Evolutionary conservation across 257 asterid species (phyloP).

Genomic region (Gentiana straminea): DNA sequence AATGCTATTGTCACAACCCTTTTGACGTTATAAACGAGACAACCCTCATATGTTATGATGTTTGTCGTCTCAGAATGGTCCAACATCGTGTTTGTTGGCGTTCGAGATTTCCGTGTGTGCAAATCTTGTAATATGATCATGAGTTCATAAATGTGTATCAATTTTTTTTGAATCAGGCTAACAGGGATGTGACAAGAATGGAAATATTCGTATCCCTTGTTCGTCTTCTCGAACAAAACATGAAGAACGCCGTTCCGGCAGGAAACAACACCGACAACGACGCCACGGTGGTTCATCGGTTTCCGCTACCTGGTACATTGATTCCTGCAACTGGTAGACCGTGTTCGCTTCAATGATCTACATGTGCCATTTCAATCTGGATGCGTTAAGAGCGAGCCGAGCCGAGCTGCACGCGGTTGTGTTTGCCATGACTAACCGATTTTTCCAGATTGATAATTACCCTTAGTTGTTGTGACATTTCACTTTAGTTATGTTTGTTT

Average conservation of each 20-base stretch:
- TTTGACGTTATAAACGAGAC: no score
- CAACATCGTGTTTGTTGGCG: not conserved
- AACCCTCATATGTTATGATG: not conserved
- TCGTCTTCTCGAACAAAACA: conserved; percentile 62
- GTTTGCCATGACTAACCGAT: conserved; percentile 47
- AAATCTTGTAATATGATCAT: not conserved
- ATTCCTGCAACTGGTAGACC: conserved; percentile 33
- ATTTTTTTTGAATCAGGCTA: conserved; percentile 45
- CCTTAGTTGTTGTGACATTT: conserved; percentile 1
- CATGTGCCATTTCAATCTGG: conserved; percentile 14
- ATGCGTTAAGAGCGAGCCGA: conserved; percentile 41
- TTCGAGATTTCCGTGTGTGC: not conserved
- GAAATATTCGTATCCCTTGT: conserved; percentile 75
- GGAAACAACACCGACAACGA: conserved; percentile 19
- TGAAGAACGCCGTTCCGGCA: conserved; percentile 23
- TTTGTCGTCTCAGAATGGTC: not conserved
- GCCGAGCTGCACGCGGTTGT: not conserved
- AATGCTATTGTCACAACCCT: no score
- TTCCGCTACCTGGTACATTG: conserved; percentile 22
- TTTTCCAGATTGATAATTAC: conserved; percentile 14
- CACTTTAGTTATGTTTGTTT: no score
- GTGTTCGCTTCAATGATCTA: conserved; percentile 25
- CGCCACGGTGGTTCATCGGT: conserved; percentile 23
- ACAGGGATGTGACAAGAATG: conserved; percentile 86
- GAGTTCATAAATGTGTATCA: not conserved